Evolutionary conservation across 164 flowering plant species (phyloP).

Genomic region (Sedum album): DNA sequence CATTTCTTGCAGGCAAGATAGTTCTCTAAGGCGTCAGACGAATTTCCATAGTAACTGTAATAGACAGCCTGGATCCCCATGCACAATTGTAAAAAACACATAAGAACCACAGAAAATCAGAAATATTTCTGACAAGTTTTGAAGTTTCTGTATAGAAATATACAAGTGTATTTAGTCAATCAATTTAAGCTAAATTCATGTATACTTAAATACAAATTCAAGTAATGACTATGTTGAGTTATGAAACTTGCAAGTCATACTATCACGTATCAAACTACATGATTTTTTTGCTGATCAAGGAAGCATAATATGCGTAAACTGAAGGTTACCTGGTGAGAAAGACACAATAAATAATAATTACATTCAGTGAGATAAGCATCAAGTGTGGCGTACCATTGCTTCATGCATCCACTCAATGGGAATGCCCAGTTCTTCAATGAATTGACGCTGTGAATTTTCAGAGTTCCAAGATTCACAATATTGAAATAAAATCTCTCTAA

Average conservation of each 20-base stretch:
- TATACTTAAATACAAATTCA: no score
- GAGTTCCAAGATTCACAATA: slow-evolving; percentile 92
- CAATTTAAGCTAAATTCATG: no score
- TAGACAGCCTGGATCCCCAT: slow-evolving; percentile 72
- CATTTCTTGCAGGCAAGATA: slow-evolving; percentile 66
- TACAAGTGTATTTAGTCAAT: no score
- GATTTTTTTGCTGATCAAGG: no score
- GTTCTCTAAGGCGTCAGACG: slow-evolving; percentile 64
- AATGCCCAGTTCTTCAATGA: slow-evolving; percentile 75
- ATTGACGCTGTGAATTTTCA: slow-evolving; percentile 55
- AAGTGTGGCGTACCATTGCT: slow-evolving; percentile 76
- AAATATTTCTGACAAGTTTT: no score
- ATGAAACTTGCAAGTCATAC: no score
- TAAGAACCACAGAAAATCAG: no score
- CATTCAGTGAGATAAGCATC: neutral
- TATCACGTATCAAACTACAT: no score
- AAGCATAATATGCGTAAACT: no score
- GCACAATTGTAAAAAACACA: neutral
- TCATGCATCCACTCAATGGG: slow-evolving; percentile 88
- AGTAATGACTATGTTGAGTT: no score
- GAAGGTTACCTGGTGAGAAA: neutral
- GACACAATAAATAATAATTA: neutral
- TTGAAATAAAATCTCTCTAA: slow-evolving; percentile 87
- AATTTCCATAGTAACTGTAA: slow-evolving; percentile 54
- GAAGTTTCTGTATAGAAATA: no score